Conservation (phyloP, 1,284 basidiomycete species). For the Meripilus lineatus region DNA sequence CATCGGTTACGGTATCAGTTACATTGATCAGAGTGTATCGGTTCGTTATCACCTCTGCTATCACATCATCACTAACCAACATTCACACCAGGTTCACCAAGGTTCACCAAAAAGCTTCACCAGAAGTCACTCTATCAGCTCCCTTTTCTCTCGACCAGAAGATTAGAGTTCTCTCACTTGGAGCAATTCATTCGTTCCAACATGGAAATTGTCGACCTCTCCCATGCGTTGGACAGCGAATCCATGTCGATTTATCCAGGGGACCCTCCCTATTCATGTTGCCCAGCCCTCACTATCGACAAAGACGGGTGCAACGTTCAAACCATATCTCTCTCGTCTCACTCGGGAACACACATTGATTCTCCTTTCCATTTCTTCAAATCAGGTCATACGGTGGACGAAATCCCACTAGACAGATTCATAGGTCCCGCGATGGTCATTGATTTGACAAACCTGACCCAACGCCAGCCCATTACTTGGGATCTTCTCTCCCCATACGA, state of each 20-base stretch:
- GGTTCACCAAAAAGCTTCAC: too few species aligned
- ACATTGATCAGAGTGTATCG: too few species aligned
- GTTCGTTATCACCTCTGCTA: too few species aligned
- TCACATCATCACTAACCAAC: too few species aligned
- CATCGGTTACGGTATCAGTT: too few species aligned
- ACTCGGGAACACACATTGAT: conserved; percentile 63
- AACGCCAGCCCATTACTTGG: conserved; percentile 3
- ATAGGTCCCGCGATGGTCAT: conserved; percentile 29
- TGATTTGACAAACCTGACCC: not conserved
- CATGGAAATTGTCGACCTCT: conserved; percentile 41
- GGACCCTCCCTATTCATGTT: conserved; percentile 39
- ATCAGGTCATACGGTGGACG: conserved; percentile 45
- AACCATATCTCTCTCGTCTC: conserved; percentile 25
- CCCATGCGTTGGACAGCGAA: conserved; percentile 41
- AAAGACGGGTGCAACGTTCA: conserved; percentile 3
- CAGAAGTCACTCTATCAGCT: too few species aligned
- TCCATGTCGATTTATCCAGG: conserved; percentile 48
- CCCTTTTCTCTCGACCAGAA: too few species aligned
- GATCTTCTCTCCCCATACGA: conserved; percentile 4
- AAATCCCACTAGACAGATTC: conserved; percentile 31
- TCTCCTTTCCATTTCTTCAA: conserved; percentile 61
- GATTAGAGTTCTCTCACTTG: too few species aligned
- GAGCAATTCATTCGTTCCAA: not conserved
- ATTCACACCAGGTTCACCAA: too few species aligned
- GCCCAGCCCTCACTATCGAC: conserved; percentile 10